These are phyloP conservation scores for Fusarium fracticaudum DNA, from an alignment of 2,329 filamentous ascomycete genomes.

Conservation along the genomic window DNA sequence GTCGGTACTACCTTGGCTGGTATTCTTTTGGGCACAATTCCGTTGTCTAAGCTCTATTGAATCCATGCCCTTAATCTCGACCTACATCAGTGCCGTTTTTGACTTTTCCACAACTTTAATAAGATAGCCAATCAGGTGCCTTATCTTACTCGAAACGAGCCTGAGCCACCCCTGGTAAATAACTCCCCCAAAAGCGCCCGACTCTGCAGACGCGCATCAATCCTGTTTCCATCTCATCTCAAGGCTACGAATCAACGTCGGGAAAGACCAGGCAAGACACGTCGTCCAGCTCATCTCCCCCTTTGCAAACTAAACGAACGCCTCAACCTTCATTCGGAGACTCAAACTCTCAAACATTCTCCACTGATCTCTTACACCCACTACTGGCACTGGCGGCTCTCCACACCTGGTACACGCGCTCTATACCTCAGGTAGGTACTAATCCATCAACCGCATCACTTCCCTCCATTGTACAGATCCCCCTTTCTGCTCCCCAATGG, in stretches of 20 bases:
- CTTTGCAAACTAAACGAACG: slow-evolving; percentile 27
- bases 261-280: slow-evolving; percentile 15
- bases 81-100: slow-evolving; percentile 17
- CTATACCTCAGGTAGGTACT: slow-evolving; percentile 4
- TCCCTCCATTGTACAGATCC: background rate
- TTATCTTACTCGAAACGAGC: slow-evolving; percentile 28
- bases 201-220: slow-evolving; percentile 26
- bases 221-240: slow-evolving; percentile 32
- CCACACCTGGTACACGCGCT: slow-evolving; percentile 15
- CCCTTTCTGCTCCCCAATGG: background rate
- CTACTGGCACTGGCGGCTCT: slow-evolving; percentile 27
- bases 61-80: slow-evolving; percentile 22
- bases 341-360: slow-evolving; percentile 4
- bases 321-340: slow-evolving; percentile 8
- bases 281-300: slow-evolving; percentile 28
- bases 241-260: slow-evolving; percentile 13
- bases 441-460: slow-evolving; percentile 6
- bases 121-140: slow-evolving; percentile 25
- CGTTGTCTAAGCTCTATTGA: slow-evolving; percentile 1
- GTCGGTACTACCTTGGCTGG: background rate
- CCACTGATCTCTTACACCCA: slow-evolving; percentile 35
- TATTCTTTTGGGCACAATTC: slow-evolving; percentile 1
- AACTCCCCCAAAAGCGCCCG: background rate
- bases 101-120: slow-evolving; percentile 14
- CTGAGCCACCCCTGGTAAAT: slow-evolving; percentile 21